Evolutionary conservation across 2,329 filamentous ascomycete genomes (phyloP), one percentile per base, ranked within the genome.

Genomic region (Colletotrichum orbiculare): DNA sequence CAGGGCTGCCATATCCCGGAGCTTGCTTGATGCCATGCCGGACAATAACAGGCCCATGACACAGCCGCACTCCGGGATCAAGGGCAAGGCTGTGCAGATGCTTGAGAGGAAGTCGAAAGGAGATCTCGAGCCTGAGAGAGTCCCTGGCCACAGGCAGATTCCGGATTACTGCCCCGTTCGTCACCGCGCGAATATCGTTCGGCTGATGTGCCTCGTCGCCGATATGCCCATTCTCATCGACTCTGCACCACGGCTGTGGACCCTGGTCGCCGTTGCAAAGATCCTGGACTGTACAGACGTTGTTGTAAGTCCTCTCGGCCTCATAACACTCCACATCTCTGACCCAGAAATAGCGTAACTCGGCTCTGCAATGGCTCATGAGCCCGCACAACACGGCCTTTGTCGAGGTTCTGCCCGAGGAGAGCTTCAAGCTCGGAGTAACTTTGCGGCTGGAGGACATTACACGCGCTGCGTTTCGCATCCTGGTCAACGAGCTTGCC

Each of bases 171-270:
- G 88, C 50, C 82, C 84, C 1, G 76, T 87, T 8, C 85, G 90
- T 3, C 90, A 92, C 71, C 80, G 86, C 11, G 85, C 84, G 35
- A 85, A 84, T 17, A 87, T 96, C 39, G 81, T 91, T 49, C 82
- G 88, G 1, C 77, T 92, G 0, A 77, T 92, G 4, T 81, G 86
- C 69, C 79, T 84, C 10, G 82, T 92, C 45, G 81, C 87, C 67
- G 84, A 84, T 2, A 78, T 83, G 3, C 77, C 82, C 37, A 79
- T 88, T 0, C 77, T 80, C 1, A 73, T 93, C 12, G 85, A 92
- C 73, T 91, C 89, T 0, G 89, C 90, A 0, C 81, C 84, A 10
- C 87, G 90, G 12, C 76, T 91, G 42, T 92, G 87, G 82, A 91
- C 89, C 0, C 80, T 91, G n/a, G 85, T 87, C 39, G 85, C 84